Evolutionary conservation across 306 rosid genomes (phyloP), one percentile per base, ranked within the genome.

Genomic region (Trifolium repens): DNA sequence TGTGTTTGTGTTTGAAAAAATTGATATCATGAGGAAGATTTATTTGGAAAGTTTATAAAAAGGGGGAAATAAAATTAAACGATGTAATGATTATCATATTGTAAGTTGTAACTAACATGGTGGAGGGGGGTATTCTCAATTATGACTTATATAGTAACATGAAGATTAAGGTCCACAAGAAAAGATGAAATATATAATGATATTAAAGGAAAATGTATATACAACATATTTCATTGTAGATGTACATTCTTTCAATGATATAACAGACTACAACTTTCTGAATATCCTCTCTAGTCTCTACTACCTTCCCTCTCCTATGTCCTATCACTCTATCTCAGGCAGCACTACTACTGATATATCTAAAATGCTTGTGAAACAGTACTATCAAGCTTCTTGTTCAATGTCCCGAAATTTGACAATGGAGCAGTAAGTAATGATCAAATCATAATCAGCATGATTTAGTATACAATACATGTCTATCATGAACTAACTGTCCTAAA

Each of bases 51-150:
- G 16, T 67, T n/a, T 50, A 17, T 73, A 62, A 27, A 58, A 26
- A 62, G 59, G 59, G 27, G 4, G 16, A 61, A 34, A 16, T 19
- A 67, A 68, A 53, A 35, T 40, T 42, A 73, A 70, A 74, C 47
- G 19, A 74, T 72, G 85, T 46, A 60, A 78, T 81, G 79, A 85
- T 81, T 78, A 75, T 34, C 46, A 50, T 58, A 14, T 78, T 78
- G 78, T 27, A 73, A 77, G 71, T 78, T 82, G 76, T 59, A 84
- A 78, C 79, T 58, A 84, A 74, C 88, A 47, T 65, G 85, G 76
- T 43, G 74, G 77, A 61, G 42, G 69, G 76, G 76, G 69, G 60
- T 76, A 78, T 53, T 78, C 67, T 66, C 74, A 65, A 81, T 74
- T 75, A 78, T 81, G 79, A 78, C 84, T 32, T 60, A 26, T 27